phyloP scores from a whole-genome alignment of 75 land plant genomes.

The Selaginella moellendorffii region DNA sequence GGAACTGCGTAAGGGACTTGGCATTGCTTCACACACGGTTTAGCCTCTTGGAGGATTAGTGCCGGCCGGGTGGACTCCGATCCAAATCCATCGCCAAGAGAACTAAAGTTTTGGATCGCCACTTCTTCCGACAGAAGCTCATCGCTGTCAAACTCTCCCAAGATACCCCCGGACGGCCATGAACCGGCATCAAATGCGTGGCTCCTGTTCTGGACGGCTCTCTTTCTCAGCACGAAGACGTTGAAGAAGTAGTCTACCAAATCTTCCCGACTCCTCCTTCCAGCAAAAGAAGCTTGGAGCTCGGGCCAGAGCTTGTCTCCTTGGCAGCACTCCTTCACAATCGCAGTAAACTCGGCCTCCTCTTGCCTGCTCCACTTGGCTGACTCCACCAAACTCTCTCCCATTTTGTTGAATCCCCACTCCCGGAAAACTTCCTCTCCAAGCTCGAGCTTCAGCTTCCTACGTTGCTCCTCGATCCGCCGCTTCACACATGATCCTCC shows the following conservation, averaged over 20 bases:
- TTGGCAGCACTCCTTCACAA: slow-evolving; percentile 52
- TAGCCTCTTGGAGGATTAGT: no score
- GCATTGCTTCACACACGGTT: no score
- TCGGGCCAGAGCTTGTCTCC: slow-evolving; percentile 38
- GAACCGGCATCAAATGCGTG: slow-evolving; percentile 52
- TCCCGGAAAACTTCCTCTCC: slow-evolving; percentile 44
- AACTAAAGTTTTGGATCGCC: no score
- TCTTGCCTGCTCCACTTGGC: no score
- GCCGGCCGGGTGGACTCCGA: no score
- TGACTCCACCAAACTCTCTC: slow-evolving; percentile 27
- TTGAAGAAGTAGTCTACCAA: slow-evolving; percentile 85
- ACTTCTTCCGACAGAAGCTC: no score
- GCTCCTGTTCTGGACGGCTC: slow-evolving; percentile 68
- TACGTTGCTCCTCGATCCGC: slow-evolving; percentile 44
- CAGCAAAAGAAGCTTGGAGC: slow-evolving; percentile 29
- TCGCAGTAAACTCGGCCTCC: no score
- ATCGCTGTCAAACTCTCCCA: no score
- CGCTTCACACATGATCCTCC: slow-evolving; percentile 63
- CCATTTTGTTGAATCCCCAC: slow-evolving; percentile 68
- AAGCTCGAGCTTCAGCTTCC: slow-evolving; percentile 42
- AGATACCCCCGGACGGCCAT: no score
- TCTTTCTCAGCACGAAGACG: slow-evolving; percentile 49
- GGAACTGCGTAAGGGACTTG: no score
- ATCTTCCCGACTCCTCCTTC: slow-evolving; percentile 35
- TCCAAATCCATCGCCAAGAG: no score